These are phyloP conservation scores for Orychophragmus violaceus DNA, from an alignment of 345 rosid species.

Conservation along the genomic window DNA sequence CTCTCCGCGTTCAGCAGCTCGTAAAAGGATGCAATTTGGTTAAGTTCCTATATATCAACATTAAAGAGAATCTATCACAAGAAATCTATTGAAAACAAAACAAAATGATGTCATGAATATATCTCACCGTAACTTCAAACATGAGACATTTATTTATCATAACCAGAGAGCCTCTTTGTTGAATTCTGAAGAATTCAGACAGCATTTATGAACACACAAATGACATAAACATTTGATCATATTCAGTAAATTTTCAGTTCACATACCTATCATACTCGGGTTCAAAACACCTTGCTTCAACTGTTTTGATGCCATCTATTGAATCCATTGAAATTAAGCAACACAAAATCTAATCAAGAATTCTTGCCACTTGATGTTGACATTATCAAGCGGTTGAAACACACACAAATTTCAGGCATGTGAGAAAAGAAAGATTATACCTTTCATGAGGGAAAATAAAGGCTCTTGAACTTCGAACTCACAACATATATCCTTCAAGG, in stretches of 20 bases:
- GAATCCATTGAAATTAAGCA: constrained; percentile 6
- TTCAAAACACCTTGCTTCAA: constrained; percentile 45
- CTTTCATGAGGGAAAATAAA: constrained; percentile 41
- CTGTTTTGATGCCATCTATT: constrained; percentile 42
- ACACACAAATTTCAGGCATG: neutral
- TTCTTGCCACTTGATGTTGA: neutral
- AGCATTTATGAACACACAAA: constrained; percentile 4
- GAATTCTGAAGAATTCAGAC: constrained; percentile 43
- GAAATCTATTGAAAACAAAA: neutral
- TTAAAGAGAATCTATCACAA: neutral
- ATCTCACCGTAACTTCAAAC: constrained; percentile 61
- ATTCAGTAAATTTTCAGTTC: neutral
- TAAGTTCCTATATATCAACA: constrained; percentile 39
- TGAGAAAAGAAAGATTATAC: constrained; percentile 15
- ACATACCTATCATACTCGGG: constrained; percentile 35
- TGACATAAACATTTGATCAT: neutral
- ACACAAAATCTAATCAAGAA: neutral
- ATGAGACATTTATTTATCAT: constrained; percentile 50
- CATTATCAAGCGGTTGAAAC: neutral
- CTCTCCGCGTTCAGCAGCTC: constrained; percentile 57
- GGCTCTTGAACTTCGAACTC: constrained; percentile 52
- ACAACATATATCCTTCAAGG: constrained; percentile 24
- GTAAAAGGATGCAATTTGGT: constrained; percentile 39
- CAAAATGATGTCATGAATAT: neutral
- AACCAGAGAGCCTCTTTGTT: constrained; percentile 37